These are phyloP conservation scores for Trametes sp. DNA, from an alignment of 1,284 basidiomycete species.

Conservation along the genomic window DNA sequence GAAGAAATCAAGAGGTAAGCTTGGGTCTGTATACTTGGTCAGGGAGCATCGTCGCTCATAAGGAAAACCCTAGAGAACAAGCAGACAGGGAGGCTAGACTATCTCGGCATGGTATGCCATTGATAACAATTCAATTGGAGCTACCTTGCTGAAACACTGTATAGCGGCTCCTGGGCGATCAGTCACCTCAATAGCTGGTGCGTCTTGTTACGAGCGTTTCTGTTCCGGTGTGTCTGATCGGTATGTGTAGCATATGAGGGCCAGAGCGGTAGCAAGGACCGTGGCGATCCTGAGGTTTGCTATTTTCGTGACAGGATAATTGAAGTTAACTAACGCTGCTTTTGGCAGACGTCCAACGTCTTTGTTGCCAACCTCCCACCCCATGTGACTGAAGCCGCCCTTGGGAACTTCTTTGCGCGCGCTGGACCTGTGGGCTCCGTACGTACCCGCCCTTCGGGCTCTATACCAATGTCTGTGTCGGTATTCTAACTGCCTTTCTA, in stretches of 20 bases:
- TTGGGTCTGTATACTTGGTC: neutral
- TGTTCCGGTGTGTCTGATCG: conserved; percentile 4
- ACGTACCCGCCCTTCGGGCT: conserved; percentile 30
- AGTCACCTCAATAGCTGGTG: conserved; percentile 87
- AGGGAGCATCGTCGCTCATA: neutral
- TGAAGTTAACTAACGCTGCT: conserved; percentile 40
- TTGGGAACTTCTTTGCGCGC: conserved; percentile 79
- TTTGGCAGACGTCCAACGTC: conserved; percentile 85
- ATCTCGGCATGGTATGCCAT: conserved; percentile 69
- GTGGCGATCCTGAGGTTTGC: conserved; percentile 80
- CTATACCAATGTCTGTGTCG: neutral
- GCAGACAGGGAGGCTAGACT: conserved; percentile 87
- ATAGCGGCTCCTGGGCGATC: conserved; percentile 56
- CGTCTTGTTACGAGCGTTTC: conserved; percentile 25
- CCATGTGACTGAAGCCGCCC: conserved; percentile 81
- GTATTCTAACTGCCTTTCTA: conserved; percentile 38
- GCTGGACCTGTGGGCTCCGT: conserved; percentile 68
- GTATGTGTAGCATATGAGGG: conserved; percentile 74
- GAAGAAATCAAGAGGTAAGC: conserved; percentile 92
- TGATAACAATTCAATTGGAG: neutral
- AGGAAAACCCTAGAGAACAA: conserved; percentile 73
- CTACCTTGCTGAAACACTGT: conserved; percentile 12
- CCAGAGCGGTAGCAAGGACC: conserved; percentile 88
- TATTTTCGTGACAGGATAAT: neutral
- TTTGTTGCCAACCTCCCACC: conserved; percentile 92